These are phyloP conservation scores for Colletotrichum australisinense DNA, from an alignment of 2,329 filamentous ascomycete genomes.

Conservation along the genomic window DNA sequence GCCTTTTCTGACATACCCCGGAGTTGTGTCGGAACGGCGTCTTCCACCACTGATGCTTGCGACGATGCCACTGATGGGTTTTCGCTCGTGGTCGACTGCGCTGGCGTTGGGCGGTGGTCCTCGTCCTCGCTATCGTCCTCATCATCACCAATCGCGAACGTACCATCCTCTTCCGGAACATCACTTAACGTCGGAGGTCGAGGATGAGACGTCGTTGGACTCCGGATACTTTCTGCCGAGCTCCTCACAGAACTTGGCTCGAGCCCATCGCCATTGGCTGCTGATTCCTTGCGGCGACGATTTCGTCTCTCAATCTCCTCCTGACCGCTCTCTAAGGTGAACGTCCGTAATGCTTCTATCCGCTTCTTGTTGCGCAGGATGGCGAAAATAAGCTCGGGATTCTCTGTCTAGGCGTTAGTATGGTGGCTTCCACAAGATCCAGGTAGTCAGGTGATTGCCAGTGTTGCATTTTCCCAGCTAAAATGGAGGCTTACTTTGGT, in stretches of 20 bases:
- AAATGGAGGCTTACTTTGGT: conserved; percentile 68
- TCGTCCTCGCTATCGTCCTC: conserved; percentile 71
- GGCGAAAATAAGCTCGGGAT: conserved; percentile 83
- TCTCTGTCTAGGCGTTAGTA: conserved; percentile 63
- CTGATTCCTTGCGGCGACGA: conserved; percentile 74
- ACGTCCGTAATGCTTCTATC: conserved; percentile 86
- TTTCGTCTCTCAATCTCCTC: conserved; percentile 88
- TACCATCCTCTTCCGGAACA: conserved; percentile 76
- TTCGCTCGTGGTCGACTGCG: conserved; percentile 73
- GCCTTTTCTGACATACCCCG: conserved; percentile 98
- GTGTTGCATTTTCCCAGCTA: neutral
- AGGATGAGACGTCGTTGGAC: conserved; percentile 66
- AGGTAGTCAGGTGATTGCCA: neutral
- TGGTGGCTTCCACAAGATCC: neutral
- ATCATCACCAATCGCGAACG: conserved; percentile 92
- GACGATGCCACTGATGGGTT: conserved; percentile 75
- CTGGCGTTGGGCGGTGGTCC: conserved; percentile 65
- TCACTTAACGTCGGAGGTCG: conserved; percentile 70
- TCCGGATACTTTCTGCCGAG: conserved; percentile 76
- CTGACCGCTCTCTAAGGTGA: conserved; percentile 92
- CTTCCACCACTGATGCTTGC: conserved; percentile 74
- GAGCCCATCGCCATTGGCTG: conserved; percentile 59
- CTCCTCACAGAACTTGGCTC: conserved; percentile 64
- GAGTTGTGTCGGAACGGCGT: conserved; percentile 83
- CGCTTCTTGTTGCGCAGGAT: conserved; percentile 83